Evolutionary conservation across 116 monocot genomes (phyloP), one percentile per base, ranked within the genome.

Genomic region (Posidonia oceanica): DNA sequence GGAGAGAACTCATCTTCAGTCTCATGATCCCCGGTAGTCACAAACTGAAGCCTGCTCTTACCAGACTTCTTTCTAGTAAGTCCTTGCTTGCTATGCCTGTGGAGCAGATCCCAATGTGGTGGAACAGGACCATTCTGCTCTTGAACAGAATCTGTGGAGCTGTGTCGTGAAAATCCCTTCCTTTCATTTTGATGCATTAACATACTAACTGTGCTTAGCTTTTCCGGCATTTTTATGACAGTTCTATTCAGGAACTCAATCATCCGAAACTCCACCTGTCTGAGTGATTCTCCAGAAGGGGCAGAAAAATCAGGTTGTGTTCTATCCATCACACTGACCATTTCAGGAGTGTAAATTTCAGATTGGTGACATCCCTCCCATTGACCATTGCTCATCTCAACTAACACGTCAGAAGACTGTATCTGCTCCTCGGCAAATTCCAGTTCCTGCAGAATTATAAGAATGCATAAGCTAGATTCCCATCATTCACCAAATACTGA

Each of bases 331-430:
- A 91, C 64, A 40, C 67, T 78, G 42, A 82, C 7, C 71, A 96
- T 85, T 68, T 92, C 89, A 40, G 83, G 77, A 69, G 85, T 91
- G 77, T 89, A 97, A 58, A 91, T 77, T 79, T 91, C 97, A 1
- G 85, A 91, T 15, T 69, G 80, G 53, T 76, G 87, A 64, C 83
- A 88, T 14, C 97, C 91, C 65, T 97, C 97, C 91, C 97, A 97
- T 66, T 91, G 97, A 12, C 97, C 97, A n/a, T 91, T 85, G 75
- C 89, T 97, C 80, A 97, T 91, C 60, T 97, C 97, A 23, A 71
- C n/a, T 14, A 92, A 72, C 16, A 85, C 75, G 77, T 97, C 89
- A 3, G 83, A 89, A 0, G 77, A 71, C 61, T 92, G 89, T 55
- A 97, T 87, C 40, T 92, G 85, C 23, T 92, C 83, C 53, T 87